Percentiles rank a stretch among this genome's conserved stretches.
These are phyloP conservation scores for Castanea sativa DNA, from an alignment of 306 rosid species.

Conservation along the genomic window DNA sequence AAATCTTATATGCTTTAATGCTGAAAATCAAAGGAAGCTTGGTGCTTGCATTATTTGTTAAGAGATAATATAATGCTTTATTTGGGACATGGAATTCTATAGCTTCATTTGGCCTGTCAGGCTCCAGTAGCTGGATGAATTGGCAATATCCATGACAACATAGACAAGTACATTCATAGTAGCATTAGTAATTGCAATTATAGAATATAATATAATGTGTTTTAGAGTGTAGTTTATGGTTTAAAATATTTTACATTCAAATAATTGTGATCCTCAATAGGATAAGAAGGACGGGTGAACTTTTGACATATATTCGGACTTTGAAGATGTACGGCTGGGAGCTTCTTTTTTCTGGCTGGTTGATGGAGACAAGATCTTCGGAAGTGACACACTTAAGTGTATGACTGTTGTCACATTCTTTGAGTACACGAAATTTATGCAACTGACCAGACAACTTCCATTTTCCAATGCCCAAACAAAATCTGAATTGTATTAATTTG, in stretches of 20 bases:
- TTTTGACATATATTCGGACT: slow-evolving; percentile 81
- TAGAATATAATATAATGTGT: background rate
- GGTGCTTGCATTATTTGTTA: background rate
- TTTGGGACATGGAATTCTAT: background rate
- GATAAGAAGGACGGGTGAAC: slow-evolving; percentile 88
- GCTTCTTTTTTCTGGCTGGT: slow-evolving; percentile 83
- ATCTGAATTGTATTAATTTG: slow-evolving; percentile 19
- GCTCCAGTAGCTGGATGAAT: background rate
- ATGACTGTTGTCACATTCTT: slow-evolving; percentile 29
- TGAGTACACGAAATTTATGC: slow-evolving; percentile 8
- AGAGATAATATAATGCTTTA: background rate
- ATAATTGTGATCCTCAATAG: slow-evolving; percentile 33
- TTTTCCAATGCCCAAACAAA: slow-evolving; percentile 11
- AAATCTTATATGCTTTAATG: background rate
- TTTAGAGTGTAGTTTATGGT: background rate
- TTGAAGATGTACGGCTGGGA: slow-evolving; percentile 97
- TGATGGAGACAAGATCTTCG: slow-evolving; percentile 84
- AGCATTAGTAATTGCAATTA: background rate
- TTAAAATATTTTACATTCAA: background rate
- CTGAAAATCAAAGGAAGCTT: background rate
- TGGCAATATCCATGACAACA: background rate
- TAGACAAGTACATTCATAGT: background rate
- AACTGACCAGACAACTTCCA: slow-evolving; percentile 6
- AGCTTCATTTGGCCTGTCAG: background rate
- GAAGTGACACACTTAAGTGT: slow-evolving; percentile 89